Evolutionary conservation across 148 eudicot genomes (phyloP).

Genomic region (Pouteria glomerata): DNA sequence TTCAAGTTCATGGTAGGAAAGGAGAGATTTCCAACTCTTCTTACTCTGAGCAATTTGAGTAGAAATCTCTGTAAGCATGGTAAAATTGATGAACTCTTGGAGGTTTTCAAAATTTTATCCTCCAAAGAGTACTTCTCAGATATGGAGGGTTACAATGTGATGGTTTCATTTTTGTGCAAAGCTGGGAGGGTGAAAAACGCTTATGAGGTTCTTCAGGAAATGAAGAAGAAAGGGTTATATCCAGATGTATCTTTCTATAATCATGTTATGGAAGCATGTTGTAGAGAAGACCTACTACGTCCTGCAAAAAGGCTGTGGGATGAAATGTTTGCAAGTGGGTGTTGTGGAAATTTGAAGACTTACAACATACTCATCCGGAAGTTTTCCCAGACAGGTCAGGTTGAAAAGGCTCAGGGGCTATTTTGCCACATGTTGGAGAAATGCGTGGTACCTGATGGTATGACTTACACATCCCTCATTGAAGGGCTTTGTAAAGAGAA

Average conservation of each 20-base stretch:
- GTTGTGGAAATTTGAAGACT: slow-evolving; percentile 53
- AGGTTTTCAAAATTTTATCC: slow-evolving; percentile 43
- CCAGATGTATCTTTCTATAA: slow-evolving; percentile 71
- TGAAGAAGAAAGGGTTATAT: slow-evolving; percentile 65
- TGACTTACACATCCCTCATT: slow-evolving; percentile 50
- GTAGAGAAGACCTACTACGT: slow-evolving; percentile 71
- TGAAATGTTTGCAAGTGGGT: slow-evolving; percentile 82
- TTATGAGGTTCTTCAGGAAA: slow-evolving; percentile 59
- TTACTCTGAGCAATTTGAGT: slow-evolving; percentile 48
- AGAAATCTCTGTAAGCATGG: slow-evolving; percentile 50
- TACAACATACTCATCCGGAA: slow-evolving; percentile 59
- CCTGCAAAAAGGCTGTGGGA: slow-evolving; percentile 96
- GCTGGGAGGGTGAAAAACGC: slow-evolving; percentile 71
- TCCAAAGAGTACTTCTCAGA: slow-evolving; percentile 52
- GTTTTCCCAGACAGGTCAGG: slow-evolving; percentile 47
- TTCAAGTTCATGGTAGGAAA: slow-evolving; percentile 62
- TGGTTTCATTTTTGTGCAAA: slow-evolving; percentile 57
- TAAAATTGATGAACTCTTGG: slow-evolving; percentile 55
- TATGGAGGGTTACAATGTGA: slow-evolving; percentile 47
- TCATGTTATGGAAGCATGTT: slow-evolving; percentile 75
- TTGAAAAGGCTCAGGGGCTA: slow-evolving; percentile 52
- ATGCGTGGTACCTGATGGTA: slow-evolving; percentile 44
- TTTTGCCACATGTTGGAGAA: slow-evolving; percentile 53
- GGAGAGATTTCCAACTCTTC: slow-evolving; percentile 47
- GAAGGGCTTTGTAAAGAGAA: slow-evolving; percentile 61